Evolutionary conservation across 352 stramenopile genomes (phyloP).

Genomic region (Phytopythium oedochilum): DNA sequence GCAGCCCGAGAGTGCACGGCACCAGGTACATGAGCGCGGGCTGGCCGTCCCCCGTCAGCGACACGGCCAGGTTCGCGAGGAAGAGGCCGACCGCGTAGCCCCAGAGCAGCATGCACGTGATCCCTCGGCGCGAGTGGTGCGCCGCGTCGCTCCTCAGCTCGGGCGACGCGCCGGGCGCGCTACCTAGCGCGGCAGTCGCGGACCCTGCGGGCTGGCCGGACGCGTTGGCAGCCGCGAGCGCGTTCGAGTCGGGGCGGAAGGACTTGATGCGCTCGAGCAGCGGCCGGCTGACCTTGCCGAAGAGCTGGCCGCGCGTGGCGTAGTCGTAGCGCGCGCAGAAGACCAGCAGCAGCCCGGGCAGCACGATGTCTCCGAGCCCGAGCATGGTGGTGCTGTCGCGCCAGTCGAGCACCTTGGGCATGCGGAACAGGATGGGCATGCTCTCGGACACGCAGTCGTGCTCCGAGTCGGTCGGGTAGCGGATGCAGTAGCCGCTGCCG

Average conservation of each 20-base stretch:
- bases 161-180: conserved; percentile 4
- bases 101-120: conserved; percentile 85
- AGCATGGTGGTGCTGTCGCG: conserved; percentile 89
- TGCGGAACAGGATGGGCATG: conserved; percentile 93
- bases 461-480: conserved; percentile 62
- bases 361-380: conserved; percentile 95
- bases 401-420: conserved; percentile 94
- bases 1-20: conserved; percentile 86
- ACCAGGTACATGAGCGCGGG: conserved; percentile 96
- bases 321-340: conserved; percentile 95
- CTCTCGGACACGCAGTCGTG: conserved; percentile 71
- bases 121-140: conserved; percentile 31
- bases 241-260: conserved; percentile 12
- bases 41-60: conserved; percentile 91
- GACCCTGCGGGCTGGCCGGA: background rate
- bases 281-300: conserved; percentile 47
- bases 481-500: conserved; percentile 53
- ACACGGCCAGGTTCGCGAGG: conserved; percentile 93
- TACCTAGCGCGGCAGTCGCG: background rate
- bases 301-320: conserved; percentile 62
- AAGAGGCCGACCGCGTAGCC: conserved; percentile 93
- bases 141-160: conserved; percentile 42
- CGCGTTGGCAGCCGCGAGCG: background rate
- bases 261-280: conserved; percentile 40
- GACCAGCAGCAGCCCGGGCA: conserved; percentile 93